Evolutionary conservation across 179 eudicot genomes (phyloP).

Genomic region (Corrigiola litoralis): DNA sequence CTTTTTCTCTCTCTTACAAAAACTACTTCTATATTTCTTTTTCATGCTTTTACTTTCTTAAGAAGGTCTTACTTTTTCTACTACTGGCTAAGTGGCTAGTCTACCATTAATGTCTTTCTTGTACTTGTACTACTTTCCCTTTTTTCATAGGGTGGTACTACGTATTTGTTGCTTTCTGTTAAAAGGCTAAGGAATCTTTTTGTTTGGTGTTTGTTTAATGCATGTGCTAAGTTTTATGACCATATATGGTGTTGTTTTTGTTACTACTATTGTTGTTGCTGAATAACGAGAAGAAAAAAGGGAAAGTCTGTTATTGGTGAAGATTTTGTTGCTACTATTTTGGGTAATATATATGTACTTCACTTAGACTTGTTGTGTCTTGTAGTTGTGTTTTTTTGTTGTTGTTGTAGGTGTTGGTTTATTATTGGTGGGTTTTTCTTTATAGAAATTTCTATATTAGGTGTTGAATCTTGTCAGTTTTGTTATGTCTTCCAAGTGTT

Average conservation of each 20-base stretch:
- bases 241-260: constrained; percentile 1
- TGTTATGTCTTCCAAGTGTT: not conserved
- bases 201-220: constrained; percentile 3
- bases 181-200: constrained; percentile 12
- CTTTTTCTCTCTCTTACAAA: constrained; percentile 6
- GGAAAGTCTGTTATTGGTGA: not conserved
- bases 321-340: not conserved
- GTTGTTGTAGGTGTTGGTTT: constrained; percentile 7
- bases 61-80: constrained; percentile 3
- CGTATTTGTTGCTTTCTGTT: not conserved
- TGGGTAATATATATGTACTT: not conserved
- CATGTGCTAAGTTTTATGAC: constrained; percentile 23
- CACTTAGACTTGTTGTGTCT: not conserved
- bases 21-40: not conserved
- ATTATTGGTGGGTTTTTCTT: constrained; percentile 20
- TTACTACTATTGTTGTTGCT: constrained; percentile 9
- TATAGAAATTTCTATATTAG: constrained; percentile 19
- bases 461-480: constrained; percentile 12
- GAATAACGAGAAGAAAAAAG: not conserved
- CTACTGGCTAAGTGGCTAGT: too few relatives aligned
- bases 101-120: not conserved
- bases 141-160: not conserved
- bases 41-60: not conserved
- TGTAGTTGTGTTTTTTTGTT: not conserved
- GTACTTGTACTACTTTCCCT: not conserved